Percentiles rank a stretch among this genome's conserved stretches.
phyloP scores from a whole-genome alignment of 2,329 filamentous ascomycete genomes.

The Ascosphaera pollenicola region DNA sequence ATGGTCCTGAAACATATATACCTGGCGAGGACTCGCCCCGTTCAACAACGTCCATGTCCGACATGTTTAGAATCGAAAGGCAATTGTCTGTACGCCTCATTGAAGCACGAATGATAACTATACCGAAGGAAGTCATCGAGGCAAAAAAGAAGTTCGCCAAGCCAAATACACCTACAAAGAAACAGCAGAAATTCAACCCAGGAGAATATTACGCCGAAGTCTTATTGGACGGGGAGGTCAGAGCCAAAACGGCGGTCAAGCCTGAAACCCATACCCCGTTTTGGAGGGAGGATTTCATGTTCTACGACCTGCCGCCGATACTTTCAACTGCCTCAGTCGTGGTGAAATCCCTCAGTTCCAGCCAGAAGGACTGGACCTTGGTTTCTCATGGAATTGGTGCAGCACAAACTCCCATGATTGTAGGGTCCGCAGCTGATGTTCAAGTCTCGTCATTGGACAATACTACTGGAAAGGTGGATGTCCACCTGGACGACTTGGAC shows the following conservation, averaged over 20 bases:
- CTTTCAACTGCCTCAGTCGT: conserved; percentile 24
- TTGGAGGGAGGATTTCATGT: conserved; percentile 27
- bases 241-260: conserved; percentile 27
- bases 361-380: conserved; percentile 28
- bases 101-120: conserved; percentile 33
- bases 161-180: conserved; percentile 9
- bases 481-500: conserved; percentile 59
- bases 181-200: conserved; percentile 6
- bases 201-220: conserved; percentile 27
- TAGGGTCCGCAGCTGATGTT: conserved; percentile 15
- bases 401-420: not conserved
- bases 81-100: conserved; percentile 36
- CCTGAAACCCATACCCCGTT: conserved; percentile 23
- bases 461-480: conserved; percentile 42
- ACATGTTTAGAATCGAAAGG: conserved; percentile 46
- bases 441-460: conserved; percentile 26
- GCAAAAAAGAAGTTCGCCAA: conserved; percentile 15
- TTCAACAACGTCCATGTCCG: conserved; percentile 20
- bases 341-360: conserved; percentile 24
- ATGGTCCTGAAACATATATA: conserved; percentile 36
- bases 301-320: conserved; percentile 25
- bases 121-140: conserved; percentile 11
- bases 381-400: conserved; percentile 18
- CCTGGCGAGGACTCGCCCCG: conserved; percentile 21
- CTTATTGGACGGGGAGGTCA: conserved; percentile 25